Evolutionary conservation across 1,139 yeast genomes (phyloP).

Genomic region (Yamadazyma membranifaciens): DNA sequence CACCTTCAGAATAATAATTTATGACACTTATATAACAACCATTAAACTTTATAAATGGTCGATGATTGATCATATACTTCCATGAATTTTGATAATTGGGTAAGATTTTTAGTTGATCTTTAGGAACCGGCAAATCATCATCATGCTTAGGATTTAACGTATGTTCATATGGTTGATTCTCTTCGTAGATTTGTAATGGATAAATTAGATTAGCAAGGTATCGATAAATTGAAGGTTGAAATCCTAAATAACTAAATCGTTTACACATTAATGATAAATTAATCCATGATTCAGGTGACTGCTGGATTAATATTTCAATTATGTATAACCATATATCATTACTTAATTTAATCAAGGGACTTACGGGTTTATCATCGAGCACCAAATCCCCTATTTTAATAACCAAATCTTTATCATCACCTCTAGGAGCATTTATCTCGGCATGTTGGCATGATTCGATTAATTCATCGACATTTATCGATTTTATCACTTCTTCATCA

Average conservation of each 20-base stretch:
- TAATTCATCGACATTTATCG: conserved; percentile 37
- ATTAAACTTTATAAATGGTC: conserved; percentile 72
- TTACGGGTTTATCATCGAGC: conserved; percentile 40
- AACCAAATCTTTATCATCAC: conserved; percentile 20
- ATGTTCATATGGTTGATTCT: conserved; percentile 24
- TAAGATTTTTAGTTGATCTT: conserved; percentile 41
- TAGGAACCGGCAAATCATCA: conserved; percentile 35
- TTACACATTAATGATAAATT: conserved; percentile 62
- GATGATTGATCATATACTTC: conserved; percentile 45
- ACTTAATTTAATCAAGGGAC: conserved; percentile 58
- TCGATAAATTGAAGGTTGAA: conserved; percentile 51
- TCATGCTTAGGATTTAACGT: conserved; percentile 16
- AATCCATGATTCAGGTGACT: conserved; percentile 67
- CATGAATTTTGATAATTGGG: conserved; percentile 52
- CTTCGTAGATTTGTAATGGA: conserved; percentile 54
- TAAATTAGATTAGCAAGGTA: conserved; percentile 59
- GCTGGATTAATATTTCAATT: conserved; percentile 48
- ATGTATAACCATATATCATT: conserved; percentile 62
- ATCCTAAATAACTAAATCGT: conserved; percentile 53
- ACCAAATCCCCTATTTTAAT: conserved; percentile 26
- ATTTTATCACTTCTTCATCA: conserved; percentile 32
- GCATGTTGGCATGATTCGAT: conserved; percentile 24
- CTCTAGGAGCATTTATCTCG: conserved; percentile 27
- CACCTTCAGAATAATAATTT: conserved; percentile 80
- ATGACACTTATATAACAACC: conserved; percentile 88